Evolutionary conservation across 2,329 filamentous ascomycete genomes (phyloP), one percentile per base, ranked within the genome.

Genomic region (Fusarium stilboides): DNA sequence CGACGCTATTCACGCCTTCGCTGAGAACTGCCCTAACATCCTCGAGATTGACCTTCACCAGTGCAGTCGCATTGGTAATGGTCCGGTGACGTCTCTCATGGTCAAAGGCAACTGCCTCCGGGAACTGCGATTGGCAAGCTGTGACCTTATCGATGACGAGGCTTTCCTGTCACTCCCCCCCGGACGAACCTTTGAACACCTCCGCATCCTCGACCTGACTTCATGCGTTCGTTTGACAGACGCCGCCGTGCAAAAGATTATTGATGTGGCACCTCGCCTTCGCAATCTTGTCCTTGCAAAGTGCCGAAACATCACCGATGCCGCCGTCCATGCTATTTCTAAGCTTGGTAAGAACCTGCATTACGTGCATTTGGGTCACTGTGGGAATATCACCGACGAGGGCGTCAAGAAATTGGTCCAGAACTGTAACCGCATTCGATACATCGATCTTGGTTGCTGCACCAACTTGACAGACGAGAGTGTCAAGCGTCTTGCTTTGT

Each of bases 401-500:
- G 94, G 94, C 2, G 94, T 99, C 19, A 92, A 92, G 73, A 90
- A 90, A 57, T 85, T 99, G 33, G 94, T 98, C 39, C 90, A 91
- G 71, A 85, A 85, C 54, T 99, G 96, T 84, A 98, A 95, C 75
- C 89, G 96, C 24, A 98, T 99, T 71, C 89, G 96, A 57, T 99
- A 99, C 78, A 99, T 99, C 69, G 96, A 99, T 77, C 84, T 99
- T 43, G 96, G 96, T n/a, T 98, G 96, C 82, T 99, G 96, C 80
- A 88, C 88, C 15, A 91, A 93, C 72, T 84, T 99, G 64, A 98
- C 96, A 0, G 96, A 99, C 74, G 86, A 87, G 13, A 98, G 94
- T 22, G 92, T 99, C 17, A 91, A 88, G 66, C 91, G 93, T 68
- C 85, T 99, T 37, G 94, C 96, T 7, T 89, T 89, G 15, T 86